Percentiles rank a stretch among this genome's conserved stretches.
Evolutionary conservation across 257 asterid genomes (phyloP).

Genomic region (Lithospermum erythrorhizon): DNA sequence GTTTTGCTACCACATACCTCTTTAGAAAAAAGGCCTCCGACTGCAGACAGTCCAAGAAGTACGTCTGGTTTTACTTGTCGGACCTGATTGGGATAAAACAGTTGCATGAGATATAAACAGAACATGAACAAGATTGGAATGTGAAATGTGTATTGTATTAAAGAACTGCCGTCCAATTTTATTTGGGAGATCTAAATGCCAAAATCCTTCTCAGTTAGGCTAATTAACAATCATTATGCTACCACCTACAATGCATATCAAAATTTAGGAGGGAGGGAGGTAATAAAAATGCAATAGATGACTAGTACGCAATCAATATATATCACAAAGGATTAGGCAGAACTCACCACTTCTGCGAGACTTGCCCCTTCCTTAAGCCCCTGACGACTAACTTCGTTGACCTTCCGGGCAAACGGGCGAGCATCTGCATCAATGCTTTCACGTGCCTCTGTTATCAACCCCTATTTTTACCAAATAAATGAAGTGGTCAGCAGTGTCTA

Average conservation of each 20-base stretch:
- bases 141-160: too few relatives aligned
- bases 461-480: slow-evolving; percentile 36
- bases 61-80: slow-evolving; percentile 88
- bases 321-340: too few relatives aligned
- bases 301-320: too few relatives aligned
- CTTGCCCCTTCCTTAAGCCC: slow-evolving; percentile 86
- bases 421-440: slow-evolving; percentile 88
- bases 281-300: too few relatives aligned
- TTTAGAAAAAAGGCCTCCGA: slow-evolving; percentile 87
- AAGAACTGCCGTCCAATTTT: too few relatives aligned
- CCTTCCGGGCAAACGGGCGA: slow-evolving; percentile 84
- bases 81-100: slow-evolving; percentile 42
- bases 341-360: slow-evolving; percentile 87
- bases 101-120: too few relatives aligned
- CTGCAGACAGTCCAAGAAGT: slow-evolving; percentile 96
- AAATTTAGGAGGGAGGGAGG: too few relatives aligned
- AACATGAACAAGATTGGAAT: too few relatives aligned
- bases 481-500: neutral
- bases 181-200: too few relatives aligned
- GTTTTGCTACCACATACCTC: slow-evolving; percentile 39
- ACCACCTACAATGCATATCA: too few relatives aligned
- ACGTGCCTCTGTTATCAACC: slow-evolving; percentile 84
- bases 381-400: slow-evolving; percentile 79
- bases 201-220: too few relatives aligned
- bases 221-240: too few relatives aligned